Percentiles rank a stretch among this genome's conserved stretches.
Evolutionary conservation across 805 yeast species (phyloP).

Genomic region (Starmerella stellata): DNA sequence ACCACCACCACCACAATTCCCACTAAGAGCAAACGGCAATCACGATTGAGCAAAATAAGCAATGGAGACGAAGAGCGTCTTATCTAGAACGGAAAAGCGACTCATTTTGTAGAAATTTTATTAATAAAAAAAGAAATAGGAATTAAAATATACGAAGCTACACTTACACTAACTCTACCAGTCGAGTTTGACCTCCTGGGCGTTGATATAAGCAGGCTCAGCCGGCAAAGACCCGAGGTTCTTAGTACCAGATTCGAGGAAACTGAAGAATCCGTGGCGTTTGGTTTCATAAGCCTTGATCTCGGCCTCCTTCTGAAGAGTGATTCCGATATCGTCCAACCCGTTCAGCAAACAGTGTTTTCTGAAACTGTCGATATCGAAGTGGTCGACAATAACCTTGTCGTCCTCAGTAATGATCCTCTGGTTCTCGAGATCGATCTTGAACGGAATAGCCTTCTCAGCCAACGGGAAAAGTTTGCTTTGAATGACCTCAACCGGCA

Average conservation of each 20-base stretch:
- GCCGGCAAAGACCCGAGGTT: slow-evolving; percentile 12
- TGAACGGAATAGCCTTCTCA: slow-evolving; percentile 46
- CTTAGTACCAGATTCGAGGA: slow-evolving; percentile 72
- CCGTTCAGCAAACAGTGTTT: slow-evolving; percentile 90
- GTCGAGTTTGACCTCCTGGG: slow-evolving; percentile 12
- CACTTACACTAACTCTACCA: too few species aligned
- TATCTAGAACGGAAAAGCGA: too few species aligned
- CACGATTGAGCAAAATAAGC: too few species aligned
- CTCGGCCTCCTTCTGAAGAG: slow-evolving; percentile 69
- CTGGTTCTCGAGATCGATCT: slow-evolving; percentile 77
- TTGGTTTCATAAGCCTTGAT: slow-evolving; percentile 56
- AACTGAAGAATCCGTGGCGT: slow-evolving; percentile 68
- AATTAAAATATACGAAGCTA: too few species aligned
- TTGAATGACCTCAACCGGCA: slow-evolving; percentile 59
- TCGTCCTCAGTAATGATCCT: slow-evolving; percentile 44
- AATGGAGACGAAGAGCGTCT: too few species aligned
- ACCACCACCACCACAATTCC: too few species aligned
- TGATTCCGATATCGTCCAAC: slow-evolving; percentile 89
- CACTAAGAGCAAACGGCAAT: too few species aligned
- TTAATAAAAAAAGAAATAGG: too few species aligned
- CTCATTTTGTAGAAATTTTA: too few species aligned
- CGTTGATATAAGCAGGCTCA: slow-evolving; percentile 12
- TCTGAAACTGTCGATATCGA: slow-evolving; percentile 80
- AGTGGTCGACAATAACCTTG: slow-evolving; percentile 59
- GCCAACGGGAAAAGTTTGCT: slow-evolving; percentile 69